These are phyloP conservation scores for Amanita polypyramis DNA, from an alignment of 768 basidiomycete genomes.

Conservation along the genomic window DNA sequence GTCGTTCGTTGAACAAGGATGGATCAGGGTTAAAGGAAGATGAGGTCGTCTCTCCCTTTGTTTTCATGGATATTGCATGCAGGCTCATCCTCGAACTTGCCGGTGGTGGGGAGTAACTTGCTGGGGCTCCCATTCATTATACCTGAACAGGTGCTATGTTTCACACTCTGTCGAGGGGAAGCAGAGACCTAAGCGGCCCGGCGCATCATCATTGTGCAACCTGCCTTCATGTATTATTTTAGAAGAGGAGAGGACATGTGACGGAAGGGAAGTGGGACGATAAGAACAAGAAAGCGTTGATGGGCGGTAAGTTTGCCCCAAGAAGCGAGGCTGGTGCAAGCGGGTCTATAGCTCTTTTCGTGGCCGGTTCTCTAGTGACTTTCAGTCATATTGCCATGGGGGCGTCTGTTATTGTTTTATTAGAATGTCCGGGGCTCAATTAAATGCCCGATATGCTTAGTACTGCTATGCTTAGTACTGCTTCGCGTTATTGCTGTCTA, in stretches of 20 bases:
- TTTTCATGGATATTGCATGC: constrained; percentile 96
- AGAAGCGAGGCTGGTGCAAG: neutral
- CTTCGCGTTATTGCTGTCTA: no score
- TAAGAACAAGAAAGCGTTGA: neutral
- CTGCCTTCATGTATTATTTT: constrained; percentile 5
- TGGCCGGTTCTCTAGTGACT: neutral
- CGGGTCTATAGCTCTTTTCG: neutral
- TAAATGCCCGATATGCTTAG: no score
- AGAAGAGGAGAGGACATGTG: neutral
- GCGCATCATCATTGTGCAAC: neutral
- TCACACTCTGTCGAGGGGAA: neutral
- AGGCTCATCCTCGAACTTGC: constrained; percentile 90
- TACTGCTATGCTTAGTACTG: no score
- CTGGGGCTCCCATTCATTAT: neutral
- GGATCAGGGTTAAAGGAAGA: constrained; percentile 34
- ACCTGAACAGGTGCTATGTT: neutral
- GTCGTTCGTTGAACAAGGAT: constrained; percentile 45
- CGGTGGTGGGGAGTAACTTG: constrained; percentile 32
- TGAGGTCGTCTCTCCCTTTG: constrained; percentile 75
- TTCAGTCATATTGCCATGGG: neutral
- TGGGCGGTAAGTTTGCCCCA: neutral
- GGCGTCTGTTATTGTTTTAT: neutral
- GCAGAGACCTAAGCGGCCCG: neutral
- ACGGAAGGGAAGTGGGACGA: constrained; percentile 1
- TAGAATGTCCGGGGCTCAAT: no score